These are phyloP conservation scores for Colletotrichum somersetense DNA, from an alignment of 2,329 filamentous ascomycete species.

Conservation along the genomic window DNA sequence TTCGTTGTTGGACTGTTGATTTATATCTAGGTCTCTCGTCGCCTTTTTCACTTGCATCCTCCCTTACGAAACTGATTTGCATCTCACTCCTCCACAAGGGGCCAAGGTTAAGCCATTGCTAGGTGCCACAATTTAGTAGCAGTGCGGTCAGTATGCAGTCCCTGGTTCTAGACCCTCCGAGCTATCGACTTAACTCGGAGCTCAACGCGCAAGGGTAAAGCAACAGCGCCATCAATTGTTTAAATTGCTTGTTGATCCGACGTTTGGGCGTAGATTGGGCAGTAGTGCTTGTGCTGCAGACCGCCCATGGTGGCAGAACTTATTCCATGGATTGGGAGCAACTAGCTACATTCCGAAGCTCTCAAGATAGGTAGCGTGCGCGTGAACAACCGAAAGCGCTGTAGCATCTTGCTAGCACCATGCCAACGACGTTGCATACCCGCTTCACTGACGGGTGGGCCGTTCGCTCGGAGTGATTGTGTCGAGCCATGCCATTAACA, in stretches of 20 bases:
- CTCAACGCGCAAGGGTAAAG: not conserved
- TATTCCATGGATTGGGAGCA: not conserved
- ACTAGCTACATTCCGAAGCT: not conserved
- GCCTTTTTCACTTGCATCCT: not conserved
- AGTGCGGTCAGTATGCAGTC: not conserved
- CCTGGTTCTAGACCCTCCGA: no score
- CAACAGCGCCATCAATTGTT: not conserved
- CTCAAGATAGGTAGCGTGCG: slow-evolving; percentile 24
- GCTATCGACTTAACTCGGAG: not conserved
- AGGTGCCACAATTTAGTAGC: not conserved
- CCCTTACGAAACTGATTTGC: not conserved
- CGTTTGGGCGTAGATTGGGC: slow-evolving; percentile 6
- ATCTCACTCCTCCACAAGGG: not conserved
- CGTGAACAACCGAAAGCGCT: slow-evolving; percentile 5
- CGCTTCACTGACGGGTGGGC: not conserved
- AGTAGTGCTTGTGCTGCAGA: not conserved
- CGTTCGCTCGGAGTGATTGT: no score
- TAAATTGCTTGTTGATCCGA: not conserved
- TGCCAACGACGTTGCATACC: slow-evolving; percentile 2
- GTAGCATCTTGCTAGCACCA: slow-evolving; percentile 6
- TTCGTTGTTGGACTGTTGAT: slow-evolving; percentile 11
- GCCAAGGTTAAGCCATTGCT: not conserved
- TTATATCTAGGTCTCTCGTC: not conserved
- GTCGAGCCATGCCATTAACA: slow-evolving; percentile 1
- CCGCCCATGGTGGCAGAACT: not conserved